Base-by-base conservation (phyloP, 495 filamentous ascomycete genomes). In the Cercophora newfieldiana region DNA sequence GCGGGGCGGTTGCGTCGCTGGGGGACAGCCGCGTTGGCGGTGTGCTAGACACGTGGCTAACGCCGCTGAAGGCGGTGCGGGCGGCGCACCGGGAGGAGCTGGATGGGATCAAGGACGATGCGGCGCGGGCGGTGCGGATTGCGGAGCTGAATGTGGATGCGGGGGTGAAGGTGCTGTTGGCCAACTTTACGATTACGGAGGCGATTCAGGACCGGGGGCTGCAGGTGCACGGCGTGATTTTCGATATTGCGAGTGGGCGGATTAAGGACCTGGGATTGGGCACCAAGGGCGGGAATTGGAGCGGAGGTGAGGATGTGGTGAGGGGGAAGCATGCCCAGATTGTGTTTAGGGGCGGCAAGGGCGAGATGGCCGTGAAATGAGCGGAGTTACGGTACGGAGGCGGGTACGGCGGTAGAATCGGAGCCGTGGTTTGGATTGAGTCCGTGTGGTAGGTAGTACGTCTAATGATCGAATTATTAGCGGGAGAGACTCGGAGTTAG, bases 31-130 rank as follows among this genome's bases (percentile, higher is more conserved):
- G 88, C 59, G 77, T 96, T 22, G 92, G 92, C 3, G 86, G 83
- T 19, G 82, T 91, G n/a, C 77, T 96, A 56, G 92, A 96, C 74
- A 87, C 87, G 1, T 97, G 93, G 93, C 79, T 97, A 62, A 77
- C 87, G 58, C 92, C 92, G 0, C 75, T 95, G 59, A 84, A 87
- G 49, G 81, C 85, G 61, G 66, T 96, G 61, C 84, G 89, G 12
- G 67, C 69, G 25, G 78, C 79, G 61, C 76, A 92, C 69, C 70
- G 78, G 53, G 82, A 86, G 57, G 85, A 86, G 63, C 71, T 92
- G 29, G 71, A 78, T 0, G 69, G 74, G 3, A 79, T 86, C 59
- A 67, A 66, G 47, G 82, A 85, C 69, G 77, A 78, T 16, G 80
- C 82, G 50, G 77, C 81, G 69, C 79, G 83, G 8, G 78, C 78